A percentile compares a stretch with the other conserved stretches of the same genome.
Evolutionary conservation across 1,284 basidiomycete genomes (phyloP).

Genomic region (Pseudozyma flocculosa): DNA sequence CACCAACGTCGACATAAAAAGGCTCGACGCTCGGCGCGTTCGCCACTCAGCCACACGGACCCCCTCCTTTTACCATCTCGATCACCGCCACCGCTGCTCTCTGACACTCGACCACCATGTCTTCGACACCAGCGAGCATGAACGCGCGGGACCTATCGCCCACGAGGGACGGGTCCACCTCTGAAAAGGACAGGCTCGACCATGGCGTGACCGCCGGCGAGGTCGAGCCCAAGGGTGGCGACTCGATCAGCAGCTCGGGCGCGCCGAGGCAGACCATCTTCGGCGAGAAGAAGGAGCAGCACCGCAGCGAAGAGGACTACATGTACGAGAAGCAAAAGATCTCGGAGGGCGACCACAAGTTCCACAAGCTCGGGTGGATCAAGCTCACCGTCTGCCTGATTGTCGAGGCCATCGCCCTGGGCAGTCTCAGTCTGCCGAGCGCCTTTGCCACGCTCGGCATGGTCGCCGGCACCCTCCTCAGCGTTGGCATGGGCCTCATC

Average conservation of each 20-base stretch:
- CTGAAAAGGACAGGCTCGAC: too few species aligned
- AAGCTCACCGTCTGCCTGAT: conserved; percentile 47
- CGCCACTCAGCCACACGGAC: too few species aligned
- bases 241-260: background rate
- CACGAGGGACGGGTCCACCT: too few species aligned
- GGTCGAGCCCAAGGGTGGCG: background rate
- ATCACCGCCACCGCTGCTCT: too few species aligned
- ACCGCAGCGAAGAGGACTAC: conserved; percentile 39
- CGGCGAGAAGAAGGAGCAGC: conserved; percentile 37
- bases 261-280: conserved; percentile 20
- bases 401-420: conserved; percentile 50
- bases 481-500: conserved; percentile 39
- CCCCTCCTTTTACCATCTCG: too few species aligned
- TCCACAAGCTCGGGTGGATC: conserved; percentile 45
- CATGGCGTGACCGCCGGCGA: background rate
- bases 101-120: too few species aligned
- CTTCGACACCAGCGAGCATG: too few species aligned
- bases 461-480: conserved; percentile 40
- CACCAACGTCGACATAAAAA: too few species aligned
- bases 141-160: too few species aligned
- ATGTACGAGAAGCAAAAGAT: conserved; percentile 37
- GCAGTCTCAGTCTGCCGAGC: conserved; percentile 36
- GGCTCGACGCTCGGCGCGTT: too few species aligned
- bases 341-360: conserved; percentile 38
- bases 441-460: conserved; percentile 49